These are phyloP conservation scores for Blastocrithidia nonstop DNA, from an alignment of 208 protist genomes.

Conservation along the genomic window DNA sequence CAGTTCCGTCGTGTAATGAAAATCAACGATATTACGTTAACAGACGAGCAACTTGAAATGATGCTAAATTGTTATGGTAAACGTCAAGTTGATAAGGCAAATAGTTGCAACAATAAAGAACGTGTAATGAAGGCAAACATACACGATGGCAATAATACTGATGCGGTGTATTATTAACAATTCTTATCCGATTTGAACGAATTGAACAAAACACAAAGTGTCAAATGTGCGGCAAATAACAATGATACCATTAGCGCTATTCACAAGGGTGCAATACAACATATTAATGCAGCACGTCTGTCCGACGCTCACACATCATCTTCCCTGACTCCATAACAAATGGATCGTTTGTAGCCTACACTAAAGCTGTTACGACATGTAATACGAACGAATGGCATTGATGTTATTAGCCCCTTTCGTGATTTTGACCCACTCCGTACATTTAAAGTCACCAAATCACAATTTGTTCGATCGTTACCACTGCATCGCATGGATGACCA, in stretches of 20 bases:
- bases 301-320: no score
- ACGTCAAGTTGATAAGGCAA: neutral
- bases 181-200: constrained; percentile 36
- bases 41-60: constrained; percentile 17
- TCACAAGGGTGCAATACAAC: no score
- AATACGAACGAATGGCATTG: constrained; percentile 25
- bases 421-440: constrained; percentile 66
- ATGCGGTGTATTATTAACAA: constrained; percentile 21
- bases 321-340: no score
- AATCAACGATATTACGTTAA: constrained; percentile 32
- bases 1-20: constrained; percentile 65
- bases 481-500: constrained; percentile 10
- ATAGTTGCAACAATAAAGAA: neutral
- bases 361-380: constrained; percentile 23
- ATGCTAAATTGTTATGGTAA: constrained; percentile 19
- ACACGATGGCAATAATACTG: neutral
- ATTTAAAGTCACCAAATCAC: constrained; percentile 42
- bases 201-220: no score
- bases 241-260: no score
- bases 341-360: constrained; percentile 12
- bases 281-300: no score
- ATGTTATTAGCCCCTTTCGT: constrained; percentile 36
- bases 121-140: neutral
- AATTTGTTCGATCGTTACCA: constrained; percentile 56
- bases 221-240: no score